Percentiles rank a stretch among this genome's conserved stretches.
These are phyloP conservation scores for Wickerhamomyces sp. DNA, from an alignment of 1,139 yeast species.

Conservation along the genomic window DNA sequence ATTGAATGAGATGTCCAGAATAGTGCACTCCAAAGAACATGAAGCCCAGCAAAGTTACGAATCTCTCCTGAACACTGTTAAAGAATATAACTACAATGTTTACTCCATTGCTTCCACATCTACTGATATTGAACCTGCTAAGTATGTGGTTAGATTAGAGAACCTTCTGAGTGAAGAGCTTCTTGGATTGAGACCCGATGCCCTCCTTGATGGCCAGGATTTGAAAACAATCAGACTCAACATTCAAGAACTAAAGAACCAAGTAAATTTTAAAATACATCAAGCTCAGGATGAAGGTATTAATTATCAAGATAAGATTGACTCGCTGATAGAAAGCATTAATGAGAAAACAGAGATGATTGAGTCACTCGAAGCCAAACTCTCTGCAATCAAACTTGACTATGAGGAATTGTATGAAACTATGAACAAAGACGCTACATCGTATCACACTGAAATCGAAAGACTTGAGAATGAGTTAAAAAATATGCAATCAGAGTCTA, in stretches of 20 bases:
- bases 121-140: slow-evolving; percentile 26
- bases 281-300: slow-evolving; percentile 56
- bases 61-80: slow-evolving; percentile 45
- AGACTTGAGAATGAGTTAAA: slow-evolving; percentile 59
- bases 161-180: slow-evolving; percentile 25
- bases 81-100: slow-evolving; percentile 52
- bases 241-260: slow-evolving; percentile 43
- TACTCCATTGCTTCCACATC: slow-evolving; percentile 38
- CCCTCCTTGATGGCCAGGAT: slow-evolving; percentile 32
- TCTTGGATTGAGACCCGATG: slow-evolving; percentile 40
- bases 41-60: slow-evolving; percentile 46
- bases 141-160: slow-evolving; percentile 36
- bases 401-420: slow-evolving; percentile 57
- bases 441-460: slow-evolving; percentile 62
- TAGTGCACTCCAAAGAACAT: slow-evolving; percentile 42
- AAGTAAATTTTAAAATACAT: slow-evolving; percentile 45
- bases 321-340: slow-evolving; percentile 49
- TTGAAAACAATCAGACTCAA: slow-evolving; percentile 19
- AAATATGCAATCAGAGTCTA: slow-evolving; percentile 45
- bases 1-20: slow-evolving; percentile 23
- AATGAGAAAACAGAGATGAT: slow-evolving; percentile 53
- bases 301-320: slow-evolving; percentile 56
- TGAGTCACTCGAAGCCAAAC: slow-evolving; percentile 56
- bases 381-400: slow-evolving; percentile 48
- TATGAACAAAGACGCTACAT: slow-evolving; percentile 49